Conservation (phyloP, 345 rosid genomes). For the Eucalyptus polybractea region DNA sequence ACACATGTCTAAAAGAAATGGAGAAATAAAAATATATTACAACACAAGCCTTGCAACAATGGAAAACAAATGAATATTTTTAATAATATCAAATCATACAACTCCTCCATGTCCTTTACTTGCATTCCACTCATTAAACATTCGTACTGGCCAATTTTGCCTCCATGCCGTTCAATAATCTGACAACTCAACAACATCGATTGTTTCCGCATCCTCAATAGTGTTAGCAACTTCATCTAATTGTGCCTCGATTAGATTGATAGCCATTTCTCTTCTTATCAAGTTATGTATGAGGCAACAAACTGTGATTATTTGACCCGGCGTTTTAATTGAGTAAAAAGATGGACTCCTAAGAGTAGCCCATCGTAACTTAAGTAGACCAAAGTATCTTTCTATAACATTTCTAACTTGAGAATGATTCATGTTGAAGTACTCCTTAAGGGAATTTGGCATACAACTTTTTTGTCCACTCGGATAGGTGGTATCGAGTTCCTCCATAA, state of each 20-base stretch:
- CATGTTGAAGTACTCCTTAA: not conserved
- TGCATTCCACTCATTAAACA: not conserved
- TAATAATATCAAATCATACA: not conserved
- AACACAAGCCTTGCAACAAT: not conserved
- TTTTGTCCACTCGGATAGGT: not conserved
- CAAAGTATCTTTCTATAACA: not conserved
- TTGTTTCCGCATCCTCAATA: not conserved
- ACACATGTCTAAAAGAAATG: not conserved
- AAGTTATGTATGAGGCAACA: not conserved
- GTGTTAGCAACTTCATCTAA: not conserved
- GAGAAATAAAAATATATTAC: not conserved
- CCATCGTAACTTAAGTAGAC: not conserved
- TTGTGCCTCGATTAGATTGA: not conserved
- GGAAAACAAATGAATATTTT: not conserved
- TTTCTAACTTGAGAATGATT: not conserved
- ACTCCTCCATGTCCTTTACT: not conserved
- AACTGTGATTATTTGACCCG: too few species aligned
- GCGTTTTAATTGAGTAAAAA: not conserved
- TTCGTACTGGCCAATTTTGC: too few species aligned
- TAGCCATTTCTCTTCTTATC: not conserved
- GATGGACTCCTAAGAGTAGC: not conserved
- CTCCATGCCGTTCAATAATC: not conserved
- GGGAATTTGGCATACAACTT: not conserved
- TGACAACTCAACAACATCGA: not conserved
- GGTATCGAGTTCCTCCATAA: not conserved